Evolutionary conservation across 495 filamentous ascomycete genomes (phyloP), one percentile per base, ranked within the genome.

Genomic region (Aspergillus wentii): DNA sequence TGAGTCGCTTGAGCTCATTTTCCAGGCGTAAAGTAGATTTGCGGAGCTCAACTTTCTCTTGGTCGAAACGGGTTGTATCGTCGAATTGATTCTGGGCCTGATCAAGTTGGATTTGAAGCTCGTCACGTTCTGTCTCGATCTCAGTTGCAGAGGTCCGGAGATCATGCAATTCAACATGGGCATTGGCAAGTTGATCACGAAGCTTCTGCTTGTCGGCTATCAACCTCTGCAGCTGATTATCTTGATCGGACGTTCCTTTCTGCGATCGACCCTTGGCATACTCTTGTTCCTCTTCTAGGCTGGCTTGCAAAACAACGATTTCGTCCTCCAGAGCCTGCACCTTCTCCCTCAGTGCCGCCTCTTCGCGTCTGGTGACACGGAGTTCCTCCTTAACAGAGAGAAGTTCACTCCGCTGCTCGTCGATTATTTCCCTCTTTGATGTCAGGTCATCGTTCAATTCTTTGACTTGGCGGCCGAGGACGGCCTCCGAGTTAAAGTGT

Each of bases 271-370:
- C 60, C 6, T 77, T 79, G 11, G 76, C 78, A 26, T 75, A 73
- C 43, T 83, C 78, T 42, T 74, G 74, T 54, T 86, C 86, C 43
- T 92, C 86, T 43, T 88, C 85, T 29, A 88, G 57, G 35, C 74
- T 82, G 14, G 72, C 71, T 51, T 88, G 85, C 20, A 91, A 61
- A 23, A 90, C 75, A 33, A 88, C 78, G 8, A 91, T 69, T 52
- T 94, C 86, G 43, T 90, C 86, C 52, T 91, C 85, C 11, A 94
- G 54, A n/a, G 71, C 77, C 45, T 85, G 76, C 7, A 85, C 62
- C 48, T 82, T 88, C 31, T 87, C 81, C 28, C 69, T 66, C 19
- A 88, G 64, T 1, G 67, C 58, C 36, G 76, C 71, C 57, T 80
- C 76, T 25, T 83, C 79, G 11, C 82, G 75, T 47, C 79, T 72